Conservation (phyloP, 306 rosid species). For the Vigna angularis region DNA sequence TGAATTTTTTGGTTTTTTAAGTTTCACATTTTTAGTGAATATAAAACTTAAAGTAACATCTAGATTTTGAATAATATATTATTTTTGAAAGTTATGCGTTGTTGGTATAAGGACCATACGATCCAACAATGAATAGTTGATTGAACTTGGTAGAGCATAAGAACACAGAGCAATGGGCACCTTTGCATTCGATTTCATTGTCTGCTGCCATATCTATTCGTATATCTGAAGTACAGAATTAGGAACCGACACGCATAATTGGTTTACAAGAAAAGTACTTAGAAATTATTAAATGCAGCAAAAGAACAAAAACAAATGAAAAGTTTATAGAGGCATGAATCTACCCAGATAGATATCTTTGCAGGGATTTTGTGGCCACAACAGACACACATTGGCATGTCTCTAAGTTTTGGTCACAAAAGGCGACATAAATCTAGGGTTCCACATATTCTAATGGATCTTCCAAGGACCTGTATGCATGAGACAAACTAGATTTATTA, state of each 20-base stretch:
- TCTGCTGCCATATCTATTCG: slow-evolving; percentile 10
- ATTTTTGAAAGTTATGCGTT: no score
- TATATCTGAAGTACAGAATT: slow-evolving; percentile 32
- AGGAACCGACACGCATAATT: slow-evolving; percentile 40
- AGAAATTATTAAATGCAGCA: not conserved
- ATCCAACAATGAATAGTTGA: not conserved
- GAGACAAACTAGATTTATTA: not conserved
- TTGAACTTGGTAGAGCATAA: not conserved
- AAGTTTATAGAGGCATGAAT: slow-evolving; percentile 24
- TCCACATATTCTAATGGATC: slow-evolving; percentile 34
- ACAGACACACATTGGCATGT: not conserved
- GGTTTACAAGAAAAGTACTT: slow-evolving; percentile 1
- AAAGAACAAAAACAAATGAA: slow-evolving; percentile 11
- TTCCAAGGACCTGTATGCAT: slow-evolving; percentile 14
- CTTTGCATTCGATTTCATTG: slow-evolving; percentile 27
- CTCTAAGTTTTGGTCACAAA: not conserved
- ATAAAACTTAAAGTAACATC: no score
- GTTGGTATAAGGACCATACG: no score
- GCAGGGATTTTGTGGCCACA: slow-evolving; percentile 4
- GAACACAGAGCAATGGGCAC: not conserved
- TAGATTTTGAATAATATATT: no score
- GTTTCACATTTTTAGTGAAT: no score
- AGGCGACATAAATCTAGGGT: slow-evolving; percentile 15
- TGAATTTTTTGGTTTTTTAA: no score
- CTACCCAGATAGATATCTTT: not conserved